A percentile compares a stretch with the other conserved stretches of the same genome.
phyloP scores from a whole-genome alignment of 495 filamentous ascomycete genomes.

The Aspergillus panamensis region DNA sequence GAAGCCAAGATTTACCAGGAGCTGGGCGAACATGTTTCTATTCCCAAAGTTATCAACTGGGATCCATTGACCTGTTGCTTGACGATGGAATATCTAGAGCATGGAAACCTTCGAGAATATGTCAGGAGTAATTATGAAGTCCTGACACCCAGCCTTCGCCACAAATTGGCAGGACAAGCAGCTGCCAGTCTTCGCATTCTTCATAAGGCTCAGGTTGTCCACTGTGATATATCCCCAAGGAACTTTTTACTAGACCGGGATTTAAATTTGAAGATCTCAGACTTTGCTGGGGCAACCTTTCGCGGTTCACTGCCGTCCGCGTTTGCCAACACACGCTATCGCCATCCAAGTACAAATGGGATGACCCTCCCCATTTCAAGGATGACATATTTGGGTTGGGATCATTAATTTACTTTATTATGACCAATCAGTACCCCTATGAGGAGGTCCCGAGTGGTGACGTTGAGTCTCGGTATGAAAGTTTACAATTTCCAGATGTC shows the following conservation, averaged over 20 bases:
- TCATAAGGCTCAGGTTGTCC: not conserved
- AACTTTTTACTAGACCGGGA: constrained; percentile 4
- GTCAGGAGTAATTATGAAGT: not conserved
- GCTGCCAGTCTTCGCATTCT: not conserved
- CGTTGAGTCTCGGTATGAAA: not conserved
- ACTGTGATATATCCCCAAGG: constrained; percentile 10
- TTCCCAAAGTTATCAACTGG: constrained; percentile 1
- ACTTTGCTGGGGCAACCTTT: constrained; percentile 3
- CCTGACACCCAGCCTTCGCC: not conserved
- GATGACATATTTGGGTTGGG: not conserved
- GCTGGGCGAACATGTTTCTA: not conserved
- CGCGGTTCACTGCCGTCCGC: not conserved
- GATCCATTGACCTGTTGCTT: not conserved
- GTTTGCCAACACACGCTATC: not conserved
- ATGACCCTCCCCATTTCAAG: not conserved
- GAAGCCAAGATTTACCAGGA: constrained; percentile 6
- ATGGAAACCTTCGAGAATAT: constrained; percentile 6
- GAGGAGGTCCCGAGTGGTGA: not conserved
- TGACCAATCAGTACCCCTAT: not conserved
- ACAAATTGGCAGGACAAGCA: not conserved
- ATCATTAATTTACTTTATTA: not conserved
- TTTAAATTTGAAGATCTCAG: not conserved
- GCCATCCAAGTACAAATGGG: not conserved
- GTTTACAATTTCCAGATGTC: not conserved
- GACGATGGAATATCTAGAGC: constrained; percentile 3